Percentiles rank a stretch among this genome's conserved stretches.
Conservation (phyloP, 2,329 filamentous ascomycete species). For the Trichoderma lentiforme region DNA sequence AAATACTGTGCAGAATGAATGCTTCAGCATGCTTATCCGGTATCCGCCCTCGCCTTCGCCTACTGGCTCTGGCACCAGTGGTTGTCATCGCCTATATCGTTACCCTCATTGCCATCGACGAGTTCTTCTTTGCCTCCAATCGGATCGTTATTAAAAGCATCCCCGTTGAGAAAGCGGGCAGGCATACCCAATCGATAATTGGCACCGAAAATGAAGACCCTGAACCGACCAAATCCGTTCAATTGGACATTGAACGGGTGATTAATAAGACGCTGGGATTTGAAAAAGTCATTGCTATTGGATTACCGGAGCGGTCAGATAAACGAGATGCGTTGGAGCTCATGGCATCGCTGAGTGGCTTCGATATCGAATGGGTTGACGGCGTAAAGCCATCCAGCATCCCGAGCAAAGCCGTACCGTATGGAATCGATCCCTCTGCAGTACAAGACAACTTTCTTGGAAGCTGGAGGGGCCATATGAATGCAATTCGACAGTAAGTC, state of each 20-base stretch:
- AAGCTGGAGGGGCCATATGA: conserved; percentile 42
- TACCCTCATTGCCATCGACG: not conserved
- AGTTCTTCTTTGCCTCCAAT: not conserved
- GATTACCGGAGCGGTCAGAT: conserved; percentile 47
- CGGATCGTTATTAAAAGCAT: not conserved
- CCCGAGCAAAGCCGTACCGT: conserved; percentile 35
- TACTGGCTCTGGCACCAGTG: not conserved
- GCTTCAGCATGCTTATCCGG: not conserved
- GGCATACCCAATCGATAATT: not conserved
- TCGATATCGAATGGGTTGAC: conserved; percentile 46
- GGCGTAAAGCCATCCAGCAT: conserved; percentile 41
- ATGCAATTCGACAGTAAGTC: conserved; percentile 31
- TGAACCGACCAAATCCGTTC: not conserved
- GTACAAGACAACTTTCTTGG: conserved; percentile 36
- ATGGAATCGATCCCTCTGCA: conserved; percentile 28
- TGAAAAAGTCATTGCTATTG: conserved; percentile 50
- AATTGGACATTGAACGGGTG: not conserved
- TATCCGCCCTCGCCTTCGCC: not conserved
- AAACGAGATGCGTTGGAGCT: conserved; percentile 48
- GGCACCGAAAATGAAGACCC: not conserved
- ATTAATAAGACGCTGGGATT: conserved; percentile 32
- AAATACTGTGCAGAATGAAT: not conserved
- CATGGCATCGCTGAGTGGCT: conserved; percentile 42
- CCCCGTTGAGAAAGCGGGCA: not conserved
- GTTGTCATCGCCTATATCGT: not conserved